Conservation (phyloP, 768 basidiomycete genomes). For the Tylopilus sp. region DNA sequence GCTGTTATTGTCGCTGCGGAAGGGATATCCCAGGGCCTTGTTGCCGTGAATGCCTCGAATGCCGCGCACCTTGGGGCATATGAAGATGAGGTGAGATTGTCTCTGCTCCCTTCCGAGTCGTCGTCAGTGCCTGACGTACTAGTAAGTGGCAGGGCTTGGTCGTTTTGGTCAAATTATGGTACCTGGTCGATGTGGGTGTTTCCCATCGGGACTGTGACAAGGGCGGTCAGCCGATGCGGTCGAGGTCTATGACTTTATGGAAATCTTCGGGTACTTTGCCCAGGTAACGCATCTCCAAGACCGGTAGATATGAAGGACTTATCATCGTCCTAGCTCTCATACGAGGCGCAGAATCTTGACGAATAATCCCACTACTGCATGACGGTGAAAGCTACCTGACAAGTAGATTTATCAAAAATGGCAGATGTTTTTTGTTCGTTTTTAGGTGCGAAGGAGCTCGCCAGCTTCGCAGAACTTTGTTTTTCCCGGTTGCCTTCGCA, state of each 20-base stretch:
- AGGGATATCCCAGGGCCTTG: slow-evolving; percentile 19
- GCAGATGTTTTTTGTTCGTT: too few species aligned
- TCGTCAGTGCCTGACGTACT: neutral
- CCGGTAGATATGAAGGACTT: neutral
- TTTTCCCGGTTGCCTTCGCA: too few species aligned
- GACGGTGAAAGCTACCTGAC: too few species aligned
- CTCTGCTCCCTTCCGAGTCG: too few species aligned
- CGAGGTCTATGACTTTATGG: slow-evolving; percentile 21
- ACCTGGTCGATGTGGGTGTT: slow-evolving; percentile 5
- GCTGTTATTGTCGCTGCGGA: slow-evolving; percentile 12
- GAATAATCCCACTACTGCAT: too few species aligned
- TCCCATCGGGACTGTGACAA: neutral
- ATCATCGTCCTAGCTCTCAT: neutral
- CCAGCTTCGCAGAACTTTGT: too few species aligned
- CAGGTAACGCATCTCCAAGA: neutral
- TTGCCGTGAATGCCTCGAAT: slow-evolving; percentile 7
- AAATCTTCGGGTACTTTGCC: neutral
- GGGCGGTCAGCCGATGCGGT: neutral
- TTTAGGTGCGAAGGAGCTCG: too few species aligned
- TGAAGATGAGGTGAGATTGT: slow-evolving; percentile 7
- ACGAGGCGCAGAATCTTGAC: neutral
- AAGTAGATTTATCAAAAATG: too few species aligned
- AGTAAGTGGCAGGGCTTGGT: slow-evolving; percentile 10
- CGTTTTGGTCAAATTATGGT: slow-evolving; percentile 17
- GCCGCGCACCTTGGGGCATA: slow-evolving; percentile 18